Evolutionary conservation across 2,329 filamentous ascomycete genomes (phyloP).

Genomic region (Colletotrichum navitas): DNA sequence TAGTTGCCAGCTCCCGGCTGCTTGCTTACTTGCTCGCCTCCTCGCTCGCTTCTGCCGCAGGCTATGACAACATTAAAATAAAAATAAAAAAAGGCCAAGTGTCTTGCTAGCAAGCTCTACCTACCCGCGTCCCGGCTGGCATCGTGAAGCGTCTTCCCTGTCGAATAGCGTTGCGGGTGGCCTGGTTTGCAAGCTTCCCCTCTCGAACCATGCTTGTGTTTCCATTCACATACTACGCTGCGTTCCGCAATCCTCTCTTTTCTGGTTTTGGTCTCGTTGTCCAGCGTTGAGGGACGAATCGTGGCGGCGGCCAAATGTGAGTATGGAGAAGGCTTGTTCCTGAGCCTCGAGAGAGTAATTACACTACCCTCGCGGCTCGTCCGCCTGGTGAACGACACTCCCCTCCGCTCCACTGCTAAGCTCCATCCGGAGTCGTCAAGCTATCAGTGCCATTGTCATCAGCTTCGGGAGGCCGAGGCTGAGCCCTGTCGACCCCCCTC

Average conservation of each 20-base stretch:
- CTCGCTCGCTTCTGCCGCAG: not conserved
- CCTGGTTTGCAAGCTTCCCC: not conserved
- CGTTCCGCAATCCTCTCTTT: slow-evolving; percentile 11
- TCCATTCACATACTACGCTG: not conserved
- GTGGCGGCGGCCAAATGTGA: slow-evolving; percentile 10
- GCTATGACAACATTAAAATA: not conserved
- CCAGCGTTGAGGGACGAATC: not conserved
- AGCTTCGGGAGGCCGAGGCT: slow-evolving; percentile 20
- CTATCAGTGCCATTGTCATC: slow-evolving; percentile 21
- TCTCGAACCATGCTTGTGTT: not conserved
- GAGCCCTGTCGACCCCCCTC: slow-evolving; percentile 6
- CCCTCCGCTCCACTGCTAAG: not conserved
- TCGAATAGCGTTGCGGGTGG: slow-evolving; percentile 1
- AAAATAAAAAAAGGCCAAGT: not conserved
- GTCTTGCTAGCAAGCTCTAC: slow-evolving; percentile 13
- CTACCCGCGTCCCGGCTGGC: slow-evolving; percentile 12
- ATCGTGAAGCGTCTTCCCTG: slow-evolving; percentile 31
- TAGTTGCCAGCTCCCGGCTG: not conserved
- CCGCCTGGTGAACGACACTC: slow-evolving; percentile 13
- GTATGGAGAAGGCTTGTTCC: slow-evolving; percentile 27
- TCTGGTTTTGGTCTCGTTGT: slow-evolving; percentile 5
- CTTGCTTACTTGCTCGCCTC: not conserved
- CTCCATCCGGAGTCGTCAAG: slow-evolving; percentile 15
- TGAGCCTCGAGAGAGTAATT: not conserved
- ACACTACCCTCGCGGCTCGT: slow-evolving; percentile 1